Evolutionary conservation across 75 land plant genomes (phyloP), one percentile per base, ranked within the genome.

Genomic region (Isoetes taiwanensis): DNA sequence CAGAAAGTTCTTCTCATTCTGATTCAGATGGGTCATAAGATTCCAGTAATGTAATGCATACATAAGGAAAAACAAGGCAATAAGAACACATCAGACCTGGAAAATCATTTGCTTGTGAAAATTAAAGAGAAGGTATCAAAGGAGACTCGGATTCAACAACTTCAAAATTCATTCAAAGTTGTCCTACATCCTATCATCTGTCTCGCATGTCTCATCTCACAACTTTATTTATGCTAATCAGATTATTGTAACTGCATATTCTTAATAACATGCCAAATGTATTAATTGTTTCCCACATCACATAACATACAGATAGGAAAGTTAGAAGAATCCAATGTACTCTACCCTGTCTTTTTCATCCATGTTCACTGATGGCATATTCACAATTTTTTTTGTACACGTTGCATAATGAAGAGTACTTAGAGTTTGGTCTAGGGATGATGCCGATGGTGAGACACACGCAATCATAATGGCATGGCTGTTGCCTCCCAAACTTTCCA

Each of bases 401-500:
- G 73, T 71, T 12, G 68, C 73, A 58, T 71, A 71, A 28, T 71
- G 61, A 14, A 71, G 34, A 11, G 73, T 71, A 33, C 73, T 64
- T 2, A 71, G 53, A 24, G 73, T 71, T 59, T 71, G 64, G 21
- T 71, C 73, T 37, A 71, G 43, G 21, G 59, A 62, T 5, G 73
- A 63, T 31, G 73, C 21, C 21, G 73, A 55, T 3, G 73, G 68
- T 30, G 73, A 64, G 17, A 71, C 54, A 34, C 73, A 71, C 28
- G 73, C 73, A 23, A 71, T 71, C 73, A 71, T 71, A 16, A 71
- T 43, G 28, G 67, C 68, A 28, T 64, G 57, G 12, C 73, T 71
- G 59, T 63, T 71, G 20, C 73, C 73, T 19, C 73, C 73, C 14
- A 71, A 59, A 57, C 71, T 64, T 35, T 71, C 73, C 73, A 71